These are phyloP conservation scores for Naganishia liquefaciens DNA, from an alignment of 1,284 basidiomycete genomes.

Conservation along the genomic window DNA sequence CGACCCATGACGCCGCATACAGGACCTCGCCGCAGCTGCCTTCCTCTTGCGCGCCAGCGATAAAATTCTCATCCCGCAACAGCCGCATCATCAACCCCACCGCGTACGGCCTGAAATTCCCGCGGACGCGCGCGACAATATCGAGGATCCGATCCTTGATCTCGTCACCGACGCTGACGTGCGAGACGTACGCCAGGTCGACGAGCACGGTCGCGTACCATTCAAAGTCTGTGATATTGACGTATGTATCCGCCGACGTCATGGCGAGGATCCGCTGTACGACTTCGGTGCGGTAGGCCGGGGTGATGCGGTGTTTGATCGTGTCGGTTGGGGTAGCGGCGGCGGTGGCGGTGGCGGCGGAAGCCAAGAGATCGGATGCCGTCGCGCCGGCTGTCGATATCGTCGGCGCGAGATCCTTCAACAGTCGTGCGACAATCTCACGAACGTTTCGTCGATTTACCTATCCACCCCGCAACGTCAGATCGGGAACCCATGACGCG, in stretches of 20 bases:
- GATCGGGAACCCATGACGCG: too few relatives aligned
- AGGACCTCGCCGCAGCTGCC: constrained; percentile 74
- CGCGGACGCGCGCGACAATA: constrained; percentile 74
- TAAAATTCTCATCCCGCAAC: constrained; percentile 72
- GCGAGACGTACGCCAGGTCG: constrained; percentile 81
- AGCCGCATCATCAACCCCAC: constrained; percentile 78
- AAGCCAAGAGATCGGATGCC: constrained; percentile 13
- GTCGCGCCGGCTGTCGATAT: constrained; percentile 32
- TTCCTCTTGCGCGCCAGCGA: constrained; percentile 58
- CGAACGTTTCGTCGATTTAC: constrained; percentile 79
- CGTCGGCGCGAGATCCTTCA: constrained; percentile 72
- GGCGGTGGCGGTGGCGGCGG: constrained; percentile 50
- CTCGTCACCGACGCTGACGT: constrained; percentile 70
- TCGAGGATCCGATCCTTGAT: constrained; percentile 84
- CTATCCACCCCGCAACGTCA: constrained; percentile 54
- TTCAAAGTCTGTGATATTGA: constrained; percentile 86
- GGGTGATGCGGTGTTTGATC: constrained; percentile 60
- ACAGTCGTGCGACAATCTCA: constrained; percentile 80
- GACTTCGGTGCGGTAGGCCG: constrained; percentile 77
- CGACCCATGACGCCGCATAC: constrained; percentile 92
- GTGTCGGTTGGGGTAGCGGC: constrained; percentile 51
- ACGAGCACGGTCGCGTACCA: constrained; percentile 95
- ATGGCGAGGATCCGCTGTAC: constrained; percentile 78
- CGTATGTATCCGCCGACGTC: constrained; percentile 78
- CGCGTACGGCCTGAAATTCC: constrained; percentile 70